These are phyloP conservation scores for Globisporangium nagaii DNA, from an alignment of 352 stramenopile genomes.

Conservation along the genomic window DNA sequence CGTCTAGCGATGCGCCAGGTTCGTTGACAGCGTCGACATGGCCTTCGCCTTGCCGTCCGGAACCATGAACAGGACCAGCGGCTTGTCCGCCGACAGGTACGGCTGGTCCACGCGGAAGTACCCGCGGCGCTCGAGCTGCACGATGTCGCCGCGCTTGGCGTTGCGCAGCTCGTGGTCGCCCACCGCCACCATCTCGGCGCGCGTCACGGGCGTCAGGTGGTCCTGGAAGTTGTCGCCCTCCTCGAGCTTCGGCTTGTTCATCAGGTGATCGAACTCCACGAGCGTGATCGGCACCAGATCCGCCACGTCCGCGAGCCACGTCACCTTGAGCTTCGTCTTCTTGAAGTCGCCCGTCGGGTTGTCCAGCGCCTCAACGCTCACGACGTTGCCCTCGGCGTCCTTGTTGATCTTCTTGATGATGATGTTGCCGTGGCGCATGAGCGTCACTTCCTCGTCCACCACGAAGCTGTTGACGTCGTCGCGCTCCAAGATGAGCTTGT, in stretches of 20 bases:
- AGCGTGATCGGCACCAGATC: conserved; percentile 88
- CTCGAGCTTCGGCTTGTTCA: conserved; percentile 98
- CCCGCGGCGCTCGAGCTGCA: conserved; percentile 98
- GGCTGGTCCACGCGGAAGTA: conserved; percentile 94
- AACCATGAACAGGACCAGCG: conserved; percentile 98
- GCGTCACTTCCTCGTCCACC: conserved; percentile 95
- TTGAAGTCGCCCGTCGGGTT: conserved; percentile 88
- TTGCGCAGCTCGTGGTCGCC: conserved; percentile 95
- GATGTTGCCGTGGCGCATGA: conserved; percentile 96
- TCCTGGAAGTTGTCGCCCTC: conserved; percentile 98
- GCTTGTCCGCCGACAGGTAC: conserved; percentile 79
- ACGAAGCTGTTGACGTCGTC: conserved; percentile 93
- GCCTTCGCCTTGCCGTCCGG: conserved; percentile 95
- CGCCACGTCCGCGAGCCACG: conserved; percentile 91
- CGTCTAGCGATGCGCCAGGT: conserved; percentile 70
- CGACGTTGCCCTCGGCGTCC: conserved; percentile 39
- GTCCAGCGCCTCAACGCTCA: conserved; percentile 68
- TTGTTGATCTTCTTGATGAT: conserved; percentile 75
- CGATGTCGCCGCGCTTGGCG: conserved; percentile 92
- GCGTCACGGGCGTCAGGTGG: conserved; percentile 94
- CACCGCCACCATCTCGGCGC: conserved; percentile 90
- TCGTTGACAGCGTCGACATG: conserved; percentile 87
- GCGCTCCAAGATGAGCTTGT: conserved; percentile 92
- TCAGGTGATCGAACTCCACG: conserved; percentile 98
- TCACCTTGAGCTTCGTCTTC: conserved; percentile 96